A percentile compares a stretch with the other conserved stretches of the same genome.
These are phyloP conservation scores for Flaveria trinervia DNA, from an alignment of 129 eudicot species.

Conservation along the genomic window DNA sequence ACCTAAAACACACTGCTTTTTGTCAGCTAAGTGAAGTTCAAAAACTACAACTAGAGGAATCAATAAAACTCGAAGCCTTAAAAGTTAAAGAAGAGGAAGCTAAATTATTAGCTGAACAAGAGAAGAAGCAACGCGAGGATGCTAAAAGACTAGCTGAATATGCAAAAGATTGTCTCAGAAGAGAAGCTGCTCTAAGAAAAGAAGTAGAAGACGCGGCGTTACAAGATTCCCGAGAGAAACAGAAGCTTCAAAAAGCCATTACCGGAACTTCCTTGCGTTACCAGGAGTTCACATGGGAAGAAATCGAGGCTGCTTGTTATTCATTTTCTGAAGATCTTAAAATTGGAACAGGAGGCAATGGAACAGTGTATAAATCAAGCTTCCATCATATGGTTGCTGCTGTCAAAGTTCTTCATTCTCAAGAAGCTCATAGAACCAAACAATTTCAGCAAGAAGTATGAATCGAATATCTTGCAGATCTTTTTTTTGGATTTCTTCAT, in stretches of 20 bases:
- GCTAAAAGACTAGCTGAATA: constrained; percentile 66
- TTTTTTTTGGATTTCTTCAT: not conserved
- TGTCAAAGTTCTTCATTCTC: constrained; percentile 78
- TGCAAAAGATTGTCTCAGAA: constrained; percentile 55
- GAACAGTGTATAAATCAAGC: constrained; percentile 82
- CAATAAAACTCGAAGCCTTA: constrained; percentile 55
- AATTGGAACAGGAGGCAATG: constrained; percentile 80
- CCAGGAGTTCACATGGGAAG: constrained; percentile 77
- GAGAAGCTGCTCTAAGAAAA: constrained; percentile 64
- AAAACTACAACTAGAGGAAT: constrained; percentile 61
- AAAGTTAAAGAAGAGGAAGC: constrained; percentile 66
- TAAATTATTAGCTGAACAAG: constrained; percentile 52
- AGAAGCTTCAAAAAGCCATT: constrained; percentile 62
- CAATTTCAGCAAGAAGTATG: constrained; percentile 92
- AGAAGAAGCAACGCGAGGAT: constrained; percentile 50
- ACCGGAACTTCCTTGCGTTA: constrained; percentile 43
- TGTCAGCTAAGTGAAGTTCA: constrained; percentile 63
- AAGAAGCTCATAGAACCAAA: constrained; percentile 56
- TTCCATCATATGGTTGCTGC: constrained; percentile 88
- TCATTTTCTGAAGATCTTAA: constrained; percentile 71
- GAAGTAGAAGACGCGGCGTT: constrained; percentile 58
- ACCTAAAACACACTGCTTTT: not conserved
- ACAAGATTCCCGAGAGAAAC: constrained; percentile 57
- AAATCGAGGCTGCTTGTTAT: constrained; percentile 60
- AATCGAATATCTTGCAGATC: not conserved